Evolutionary conservation across 2,329 filamentous ascomycete species (phyloP).

Genomic region (Colletotrichum nymphaeae): DNA sequence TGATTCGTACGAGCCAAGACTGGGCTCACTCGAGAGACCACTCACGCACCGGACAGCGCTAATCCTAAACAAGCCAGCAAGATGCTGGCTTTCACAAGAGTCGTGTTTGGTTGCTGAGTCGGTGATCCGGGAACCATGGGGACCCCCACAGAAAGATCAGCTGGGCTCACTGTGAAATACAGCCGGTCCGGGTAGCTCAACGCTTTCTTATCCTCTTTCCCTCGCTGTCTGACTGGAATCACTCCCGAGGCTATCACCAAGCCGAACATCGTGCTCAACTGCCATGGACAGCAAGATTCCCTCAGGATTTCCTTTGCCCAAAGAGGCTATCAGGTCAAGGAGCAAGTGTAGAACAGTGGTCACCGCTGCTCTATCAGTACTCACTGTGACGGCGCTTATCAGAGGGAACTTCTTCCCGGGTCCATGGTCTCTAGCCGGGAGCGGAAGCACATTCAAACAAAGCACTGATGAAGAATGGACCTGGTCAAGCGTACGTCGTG

Average conservation of each 20-base stretch:
- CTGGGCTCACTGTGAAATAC: not conserved
- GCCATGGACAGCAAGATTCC: conserved; percentile 13
- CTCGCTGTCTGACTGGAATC: not conserved
- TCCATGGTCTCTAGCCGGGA: not conserved
- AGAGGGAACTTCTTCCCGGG: conserved; percentile 4
- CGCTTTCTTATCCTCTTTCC: not conserved
- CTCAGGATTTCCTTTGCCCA: not conserved
- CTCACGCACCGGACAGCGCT: conserved; percentile 9
- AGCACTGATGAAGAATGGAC: conserved; percentile 1
- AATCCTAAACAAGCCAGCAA: conserved; percentile 21
- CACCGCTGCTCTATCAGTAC: conserved; percentile 10
- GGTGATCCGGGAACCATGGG: conserved; percentile 15
- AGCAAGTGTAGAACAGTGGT: not conserved
- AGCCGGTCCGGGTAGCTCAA: not conserved
- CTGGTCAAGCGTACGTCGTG: conserved; percentile 21
- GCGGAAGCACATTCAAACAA: not conserved
- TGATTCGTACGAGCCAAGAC: conserved; percentile 4
- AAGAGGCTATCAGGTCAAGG: not conserved
- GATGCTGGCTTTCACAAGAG: not conserved
- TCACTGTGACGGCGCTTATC: conserved; percentile 20
- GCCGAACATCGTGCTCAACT: not conserved
- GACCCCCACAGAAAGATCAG: conserved; percentile 14
- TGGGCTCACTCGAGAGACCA: not conserved
- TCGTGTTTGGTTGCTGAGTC: conserved; percentile 18
- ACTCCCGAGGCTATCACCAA: not conserved